These are phyloP conservation scores for Thielaviopsis ethacetica DNA, from an alignment of 2,329 filamentous ascomycete genomes.

Conservation along the genomic window DNA sequence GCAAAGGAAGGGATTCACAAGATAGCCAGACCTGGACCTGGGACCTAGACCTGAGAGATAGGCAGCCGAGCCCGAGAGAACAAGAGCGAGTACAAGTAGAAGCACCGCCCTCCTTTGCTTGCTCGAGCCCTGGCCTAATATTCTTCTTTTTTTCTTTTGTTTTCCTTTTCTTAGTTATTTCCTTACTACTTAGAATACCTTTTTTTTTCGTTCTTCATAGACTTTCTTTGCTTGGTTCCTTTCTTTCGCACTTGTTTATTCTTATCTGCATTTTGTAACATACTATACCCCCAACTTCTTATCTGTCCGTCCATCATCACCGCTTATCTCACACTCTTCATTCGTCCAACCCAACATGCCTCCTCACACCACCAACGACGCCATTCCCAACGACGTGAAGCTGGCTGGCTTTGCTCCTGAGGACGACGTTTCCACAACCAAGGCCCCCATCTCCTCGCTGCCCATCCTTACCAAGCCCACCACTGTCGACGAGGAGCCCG, in stretches of 20 bases:
- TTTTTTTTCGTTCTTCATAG: neutral
- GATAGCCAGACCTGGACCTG: neutral
- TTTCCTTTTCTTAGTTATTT: neutral
- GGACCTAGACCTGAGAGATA: neutral
- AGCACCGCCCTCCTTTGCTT: neutral
- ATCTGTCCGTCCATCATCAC: no score
- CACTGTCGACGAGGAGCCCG: slow-evolving; percentile 6
- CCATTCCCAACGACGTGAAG: neutral
- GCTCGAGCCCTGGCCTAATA: neutral
- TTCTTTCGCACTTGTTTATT: neutral
- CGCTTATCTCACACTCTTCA: neutral
- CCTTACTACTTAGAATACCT: neutral
- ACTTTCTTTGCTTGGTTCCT: neutral
- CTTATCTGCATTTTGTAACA: neutral
- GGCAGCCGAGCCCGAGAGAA: neutral
- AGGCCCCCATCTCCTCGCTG: neutral
- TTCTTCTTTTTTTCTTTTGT: neutral
- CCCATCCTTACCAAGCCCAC: slow-evolving; percentile 9
- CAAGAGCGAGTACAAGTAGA: neutral
- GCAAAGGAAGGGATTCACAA: neutral
- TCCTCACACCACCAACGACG: neutral
- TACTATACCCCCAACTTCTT: neutral
- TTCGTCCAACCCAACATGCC: neutral
- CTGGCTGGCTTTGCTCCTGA: slow-evolving; percentile 22
- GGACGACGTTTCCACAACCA: slow-evolving; percentile 19